These are phyloP conservation scores for Aspergillus homomorphus DNA, from an alignment of 495 filamentous ascomycete genomes.

Conservation along the genomic window DNA sequence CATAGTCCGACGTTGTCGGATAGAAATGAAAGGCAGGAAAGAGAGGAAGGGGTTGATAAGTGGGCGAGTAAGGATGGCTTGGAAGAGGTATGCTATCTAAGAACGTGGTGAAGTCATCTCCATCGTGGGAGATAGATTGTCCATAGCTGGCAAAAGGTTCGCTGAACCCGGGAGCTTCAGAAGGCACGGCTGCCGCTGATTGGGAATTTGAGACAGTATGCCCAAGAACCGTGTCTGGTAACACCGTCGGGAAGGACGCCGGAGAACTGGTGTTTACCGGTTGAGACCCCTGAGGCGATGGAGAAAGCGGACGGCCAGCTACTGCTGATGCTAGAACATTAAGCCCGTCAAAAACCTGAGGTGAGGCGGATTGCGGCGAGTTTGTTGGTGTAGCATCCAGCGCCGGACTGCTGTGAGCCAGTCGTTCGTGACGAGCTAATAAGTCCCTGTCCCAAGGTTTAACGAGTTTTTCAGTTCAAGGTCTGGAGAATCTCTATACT, in stretches of 20 bases:
- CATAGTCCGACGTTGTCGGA: slow-evolving; percentile 28
- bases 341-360: slow-evolving; percentile 27
- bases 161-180: slow-evolving; percentile 27
- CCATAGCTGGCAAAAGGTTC: slow-evolving; percentile 28
- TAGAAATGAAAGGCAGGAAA: slow-evolving; percentile 36
- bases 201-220: neutral
- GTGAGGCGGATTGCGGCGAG: slow-evolving; percentile 22
- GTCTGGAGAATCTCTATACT: slow-evolving; percentile 3
- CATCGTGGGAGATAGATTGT: slow-evolving; percentile 23
- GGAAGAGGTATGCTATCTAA: slow-evolving; percentile 42
- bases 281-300: neutral
- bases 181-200: neutral
- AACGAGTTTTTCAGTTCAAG: neutral
- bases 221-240: slow-evolving; percentile 12
- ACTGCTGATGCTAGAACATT: slow-evolving; percentile 38
- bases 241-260: slow-evolving; percentile 5
- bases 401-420: slow-evolving; percentile 28
- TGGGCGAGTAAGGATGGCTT: slow-evolving; percentile 39
- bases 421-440: slow-evolving; percentile 36
- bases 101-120: slow-evolving; percentile 42
- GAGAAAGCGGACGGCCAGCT: slow-evolving; percentile 18
- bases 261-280: slow-evolving; percentile 12
- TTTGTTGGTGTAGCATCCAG: slow-evolving; percentile 17
- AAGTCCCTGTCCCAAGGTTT: slow-evolving; percentile 28
- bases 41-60: slow-evolving; percentile 39